These are phyloP conservation scores for Neopestalotiopsis sp. DNA, from an alignment of 2,329 filamentous ascomycete genomes.

Conservation along the genomic window DNA sequence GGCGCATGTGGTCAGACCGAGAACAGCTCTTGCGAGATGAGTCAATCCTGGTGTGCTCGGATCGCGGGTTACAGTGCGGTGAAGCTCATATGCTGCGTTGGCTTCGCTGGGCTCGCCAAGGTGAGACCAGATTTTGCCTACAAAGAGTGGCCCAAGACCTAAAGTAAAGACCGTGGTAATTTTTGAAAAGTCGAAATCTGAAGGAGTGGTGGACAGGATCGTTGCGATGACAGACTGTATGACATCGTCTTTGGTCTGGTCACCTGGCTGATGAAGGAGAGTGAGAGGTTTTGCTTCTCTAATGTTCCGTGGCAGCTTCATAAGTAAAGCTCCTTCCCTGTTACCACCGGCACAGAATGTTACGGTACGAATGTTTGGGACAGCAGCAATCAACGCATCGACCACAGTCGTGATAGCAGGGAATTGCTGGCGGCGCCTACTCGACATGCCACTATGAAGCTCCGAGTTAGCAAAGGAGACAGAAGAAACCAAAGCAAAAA, in stretches of 20 bases:
- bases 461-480: neutral
- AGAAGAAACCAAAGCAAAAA: neutral
- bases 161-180: slow-evolving; percentile 48
- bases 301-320: slow-evolving; percentile 63
- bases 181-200: slow-evolving; percentile 37
- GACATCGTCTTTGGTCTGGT: slow-evolving; percentile 23
- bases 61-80: slow-evolving; percentile 71
- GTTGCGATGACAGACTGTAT: slow-evolving; percentile 43
- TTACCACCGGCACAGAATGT: slow-evolving; percentile 90
- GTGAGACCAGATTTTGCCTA: slow-evolving; percentile 56
- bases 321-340: slow-evolving; percentile 80
- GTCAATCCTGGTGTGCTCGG: slow-evolving; percentile 74
- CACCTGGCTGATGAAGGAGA: slow-evolving; percentile 34
- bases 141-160: slow-evolving; percentile 50
- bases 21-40: slow-evolving; percentile 71
- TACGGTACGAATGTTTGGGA: slow-evolving; percentile 74
- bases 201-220: slow-evolving; percentile 49
- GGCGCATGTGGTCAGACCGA: slow-evolving; percentile 74
- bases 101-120: slow-evolving; percentile 52
- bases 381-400: slow-evolving; percentile 70
- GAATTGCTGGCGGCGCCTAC: slow-evolving; percentile 78
- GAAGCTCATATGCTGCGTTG: slow-evolving; percentile 73
- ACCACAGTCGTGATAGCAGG: slow-evolving; percentile 83
- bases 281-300: slow-evolving; percentile 70
- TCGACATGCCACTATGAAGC: slow-evolving; percentile 68